Conservation (phyloP, 139 green algal species). For the Auxenochlorella pyrenoidosa region DNA sequence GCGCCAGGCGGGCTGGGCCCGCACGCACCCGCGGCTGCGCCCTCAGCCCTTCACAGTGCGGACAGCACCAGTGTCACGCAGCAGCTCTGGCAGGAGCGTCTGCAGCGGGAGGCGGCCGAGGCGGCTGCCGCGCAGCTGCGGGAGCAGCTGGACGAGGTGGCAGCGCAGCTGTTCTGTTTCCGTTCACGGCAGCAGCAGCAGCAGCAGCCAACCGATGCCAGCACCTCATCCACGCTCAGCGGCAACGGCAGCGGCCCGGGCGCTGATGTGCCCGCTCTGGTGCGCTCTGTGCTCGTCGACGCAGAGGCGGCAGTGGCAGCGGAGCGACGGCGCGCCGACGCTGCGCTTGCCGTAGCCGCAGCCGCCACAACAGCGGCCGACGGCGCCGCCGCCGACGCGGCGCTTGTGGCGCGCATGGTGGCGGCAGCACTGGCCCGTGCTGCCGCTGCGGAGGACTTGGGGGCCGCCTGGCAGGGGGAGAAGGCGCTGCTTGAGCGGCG, state of each 20-base stretch:
- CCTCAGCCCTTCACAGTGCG: neutral
- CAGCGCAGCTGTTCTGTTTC: constrained; percentile 1
- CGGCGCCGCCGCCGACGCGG: neutral
- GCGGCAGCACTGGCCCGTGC: neutral
- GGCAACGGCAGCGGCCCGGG: neutral
- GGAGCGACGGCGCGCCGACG: neutral
- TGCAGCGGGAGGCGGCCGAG: neutral
- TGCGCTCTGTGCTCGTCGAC: neutral
- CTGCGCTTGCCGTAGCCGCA: neutral
- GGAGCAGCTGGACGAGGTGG: constrained; percentile 16
- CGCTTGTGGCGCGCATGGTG: constrained; percentile 18
- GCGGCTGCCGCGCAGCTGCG: neutral
- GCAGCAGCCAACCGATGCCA: neutral
- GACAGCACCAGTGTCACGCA: neutral
- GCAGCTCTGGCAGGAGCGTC: constrained; percentile 18
- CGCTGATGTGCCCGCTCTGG: neutral
- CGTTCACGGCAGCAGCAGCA: neutral
- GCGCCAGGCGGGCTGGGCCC: neutral
- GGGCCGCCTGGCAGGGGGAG: neutral
- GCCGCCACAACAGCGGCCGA: neutral
- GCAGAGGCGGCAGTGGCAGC: neutral
- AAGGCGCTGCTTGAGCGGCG: constrained; percentile 13
- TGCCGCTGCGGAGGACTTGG: neutral
- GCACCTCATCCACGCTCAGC: neutral
- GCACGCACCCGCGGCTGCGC: neutral